Evolutionary conservation across 2,329 filamentous ascomycete genomes (phyloP).

Genomic region (Cytospora schulzeri): DNA sequence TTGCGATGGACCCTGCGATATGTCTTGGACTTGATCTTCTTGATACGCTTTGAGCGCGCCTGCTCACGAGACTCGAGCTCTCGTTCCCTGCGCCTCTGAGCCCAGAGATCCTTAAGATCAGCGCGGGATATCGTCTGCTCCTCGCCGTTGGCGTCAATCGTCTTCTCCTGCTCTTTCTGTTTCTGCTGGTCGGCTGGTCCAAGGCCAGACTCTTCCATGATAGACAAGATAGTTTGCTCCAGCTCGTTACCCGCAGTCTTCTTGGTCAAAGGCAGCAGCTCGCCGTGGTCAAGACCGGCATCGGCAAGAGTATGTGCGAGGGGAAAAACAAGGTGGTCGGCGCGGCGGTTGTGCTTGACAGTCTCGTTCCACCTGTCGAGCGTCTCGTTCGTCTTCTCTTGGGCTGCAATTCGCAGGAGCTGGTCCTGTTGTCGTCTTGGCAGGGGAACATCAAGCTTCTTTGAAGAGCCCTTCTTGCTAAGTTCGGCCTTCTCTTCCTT

Average conservation of each 20-base stretch:
- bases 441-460: slow-evolving; percentile 80
- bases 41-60: slow-evolving; percentile 85
- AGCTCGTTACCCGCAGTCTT: slow-evolving; percentile 75
- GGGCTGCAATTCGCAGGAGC: slow-evolving; percentile 79
- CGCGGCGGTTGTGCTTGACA: slow-evolving; percentile 88
- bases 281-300: slow-evolving; percentile 61
- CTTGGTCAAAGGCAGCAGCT: slow-evolving; percentile 65
- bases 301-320: slow-evolving; percentile 71
- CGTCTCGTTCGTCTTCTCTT: slow-evolving; percentile 88
- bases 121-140: slow-evolving; percentile 69
- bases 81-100: slow-evolving; percentile 75
- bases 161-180: slow-evolving; percentile 60
- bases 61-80: slow-evolving; percentile 89
- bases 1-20: slow-evolving; percentile 91
- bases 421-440: slow-evolving; percentile 85
- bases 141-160: slow-evolving; percentile 65
- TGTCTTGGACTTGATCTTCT: slow-evolving; percentile 98
- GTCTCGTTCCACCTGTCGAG: slow-evolving; percentile 92
- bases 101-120: slow-evolving; percentile 71
- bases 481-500: slow-evolving; percentile 57
- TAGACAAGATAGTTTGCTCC: slow-evolving; percentile 82
- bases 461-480: slow-evolving; percentile 57
- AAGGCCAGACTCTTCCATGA: slow-evolving; percentile 87
- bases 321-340: slow-evolving; percentile 88
- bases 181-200: slow-evolving; percentile 50